Base-by-base conservation (phyloP, 1,284 basidiomycete species). In the Marasmius tenuissimus region DNA sequence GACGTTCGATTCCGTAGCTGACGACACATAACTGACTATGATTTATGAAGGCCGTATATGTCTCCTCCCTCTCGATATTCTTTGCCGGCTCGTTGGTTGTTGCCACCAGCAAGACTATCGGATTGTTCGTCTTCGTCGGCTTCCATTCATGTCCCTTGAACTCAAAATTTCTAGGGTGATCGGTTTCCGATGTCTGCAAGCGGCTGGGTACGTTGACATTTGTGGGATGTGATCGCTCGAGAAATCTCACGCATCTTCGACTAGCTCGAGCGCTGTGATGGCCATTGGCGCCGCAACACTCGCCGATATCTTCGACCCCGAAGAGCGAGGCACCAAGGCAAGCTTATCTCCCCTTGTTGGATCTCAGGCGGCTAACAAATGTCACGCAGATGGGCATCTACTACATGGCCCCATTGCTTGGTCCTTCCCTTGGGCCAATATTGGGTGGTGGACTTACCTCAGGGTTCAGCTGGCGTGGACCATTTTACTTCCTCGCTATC, bases 251-350 rank as follows among this genome's bases (percentile, higher is more conserved):
- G 45, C 16, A 12, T 52, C 40, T 22, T 55, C 55, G 2, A 65
- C 52, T 57, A 93, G 91, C 22, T 89, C 89, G 2, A 88, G 89
- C 55, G 89, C 92, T 1, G 90, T 93, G 8, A 83, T 93, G 22
- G 76, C 89, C 0, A 85, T 94, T 54, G 94, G 93, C 11, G 92
- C 92, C 0, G 93, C 91, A 7, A 91, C 91, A 7, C 77, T 96
- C 5, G 89, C 89, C 1, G 92, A 94, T 71, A 90, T 94, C 40
- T 94, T 87, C 68, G 92, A 94, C 55, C 82, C 88, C 0, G 79
- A 85, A 50, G 91, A 94, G 70, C 81, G 94, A 51, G 94, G 94
- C 1, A 85, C 83, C 10, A 93, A 83, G 72, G 78, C 76, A 59
- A 50, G 40, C 14, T 11, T 14, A 51, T 34, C 27, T 81, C 16